Base-by-base conservation (phyloP, 2,329 filamentous ascomycete genomes). In the Pseudogymnoascus sp. region DNA sequence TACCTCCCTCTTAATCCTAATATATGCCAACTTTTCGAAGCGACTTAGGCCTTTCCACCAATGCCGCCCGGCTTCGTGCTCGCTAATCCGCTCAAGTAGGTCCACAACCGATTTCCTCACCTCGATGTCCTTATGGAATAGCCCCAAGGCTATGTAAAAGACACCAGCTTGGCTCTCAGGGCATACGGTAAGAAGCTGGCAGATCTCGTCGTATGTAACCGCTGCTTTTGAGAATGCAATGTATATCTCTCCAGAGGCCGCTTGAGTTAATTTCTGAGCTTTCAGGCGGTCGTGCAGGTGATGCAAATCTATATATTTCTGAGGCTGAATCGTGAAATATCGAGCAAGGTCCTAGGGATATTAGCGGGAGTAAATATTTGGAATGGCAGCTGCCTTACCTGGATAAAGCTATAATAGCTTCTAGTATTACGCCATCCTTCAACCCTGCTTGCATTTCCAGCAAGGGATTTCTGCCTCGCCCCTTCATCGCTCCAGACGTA, bases 381-480 rank as follows among this genome's bases (percentile, higher is more conserved):
- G 44, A 31, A 7, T 35, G 29, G 15, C 38, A 76, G 64, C 77
- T 50, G 59, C 64, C 79, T 69, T 75, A 87, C 90, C 79, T 96
- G 91, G 67, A 97, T 93, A 73, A 91, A 97, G 68, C 90, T 92
- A 77, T 96, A 96, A 73, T 99, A 99, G 71, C 91, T 96, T 65
- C 95, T 83, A 1, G 95, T 97, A 67, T 91, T 96, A 68, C 95
- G 87, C 95, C 95, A 99, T 63, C 93, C 95, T 77, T 99, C 95
- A 66, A 99, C 96, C 63, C 95, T 84, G 64, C 90, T 91, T 56
- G 95, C 91, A 65, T 96, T 96, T 2, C 92, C 93, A 15, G 92
- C 90, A 38, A 99, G 83, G 76, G 99, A 95, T 70, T 88, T 88
- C 70, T 89, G 83, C 75, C 91, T 93, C 7, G 88, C 83, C 42